Conservation (phyloP, 2,329 filamentous ascomycete genomes). For the Aspergillus aculeatus region DNA sequence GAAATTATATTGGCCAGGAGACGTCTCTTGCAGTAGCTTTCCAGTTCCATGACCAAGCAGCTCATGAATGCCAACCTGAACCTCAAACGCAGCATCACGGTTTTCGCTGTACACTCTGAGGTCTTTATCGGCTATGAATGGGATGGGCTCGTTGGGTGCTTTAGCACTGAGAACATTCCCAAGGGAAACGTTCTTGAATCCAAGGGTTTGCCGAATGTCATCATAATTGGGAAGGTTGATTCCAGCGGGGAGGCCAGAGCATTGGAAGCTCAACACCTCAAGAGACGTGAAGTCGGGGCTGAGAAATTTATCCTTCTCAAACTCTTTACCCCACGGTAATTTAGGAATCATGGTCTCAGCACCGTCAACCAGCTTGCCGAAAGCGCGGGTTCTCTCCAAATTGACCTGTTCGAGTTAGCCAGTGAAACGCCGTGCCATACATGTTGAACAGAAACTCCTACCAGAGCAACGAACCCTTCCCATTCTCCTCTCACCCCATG, state of each 20-base stretch:
- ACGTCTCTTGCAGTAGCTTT: slow-evolving; percentile 87
- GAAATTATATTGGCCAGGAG: slow-evolving; percentile 82
- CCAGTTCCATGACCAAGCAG: slow-evolving; percentile 86
- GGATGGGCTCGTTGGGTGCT: slow-evolving; percentile 86
- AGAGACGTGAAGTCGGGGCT: slow-evolving; percentile 94
- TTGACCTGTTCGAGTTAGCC: slow-evolving; percentile 57
- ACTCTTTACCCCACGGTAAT: slow-evolving; percentile 81
- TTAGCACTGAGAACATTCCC: slow-evolving; percentile 92
- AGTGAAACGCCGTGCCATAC: background rate
- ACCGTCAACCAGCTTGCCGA: slow-evolving; percentile 77
- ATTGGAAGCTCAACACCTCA: slow-evolving; percentile 81
- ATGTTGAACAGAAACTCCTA: slow-evolving; percentile 21
- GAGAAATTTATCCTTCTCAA: slow-evolving; percentile 94
- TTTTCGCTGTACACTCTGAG: slow-evolving; percentile 76
- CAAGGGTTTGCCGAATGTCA: slow-evolving; percentile 60
- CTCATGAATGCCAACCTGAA: slow-evolving; percentile 93
- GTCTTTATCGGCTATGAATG: slow-evolving; percentile 80
- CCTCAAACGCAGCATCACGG: slow-evolving; percentile 85
- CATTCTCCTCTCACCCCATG: slow-evolving; percentile 78
- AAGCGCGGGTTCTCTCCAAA: slow-evolving; percentile 83
- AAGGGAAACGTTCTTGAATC: slow-evolving; percentile 73
- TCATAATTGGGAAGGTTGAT: slow-evolving; percentile 61
- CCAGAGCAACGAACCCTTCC: slow-evolving; percentile 75
- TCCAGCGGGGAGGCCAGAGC: slow-evolving; percentile 61
- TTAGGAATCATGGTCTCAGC: slow-evolving; percentile 83